Evolutionary conservation across 2,329 filamentous ascomycete species (phyloP).

Genomic region (Trichoderma semiorbis): DNA sequence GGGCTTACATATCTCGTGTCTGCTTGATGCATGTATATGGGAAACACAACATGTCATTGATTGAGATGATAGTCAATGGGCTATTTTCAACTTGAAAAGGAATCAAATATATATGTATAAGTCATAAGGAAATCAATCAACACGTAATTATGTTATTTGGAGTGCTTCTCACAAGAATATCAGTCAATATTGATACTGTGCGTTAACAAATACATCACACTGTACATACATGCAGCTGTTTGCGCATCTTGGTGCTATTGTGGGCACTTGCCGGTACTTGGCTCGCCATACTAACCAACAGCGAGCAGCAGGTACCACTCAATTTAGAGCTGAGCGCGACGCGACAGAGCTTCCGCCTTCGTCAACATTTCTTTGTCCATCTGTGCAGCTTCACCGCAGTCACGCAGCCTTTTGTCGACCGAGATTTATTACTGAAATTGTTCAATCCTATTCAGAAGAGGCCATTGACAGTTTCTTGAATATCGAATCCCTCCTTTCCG

Average conservation of each 20-base stretch:
- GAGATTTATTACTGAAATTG: neutral
- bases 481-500: neutral
- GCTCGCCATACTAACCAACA: neutral
- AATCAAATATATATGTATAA: no score
- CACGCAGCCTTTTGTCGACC: neutral
- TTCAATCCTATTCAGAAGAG: neutral
- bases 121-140: no score
- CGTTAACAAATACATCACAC: neutral
- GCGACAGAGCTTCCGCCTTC: neutral
- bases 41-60: no score
- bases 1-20: no score
- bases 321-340: neutral
- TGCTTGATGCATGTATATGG: no score
- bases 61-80: no score
- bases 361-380: neutral
- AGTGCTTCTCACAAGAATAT: no score
- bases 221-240: neutral
- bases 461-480: neutral
- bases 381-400: neutral
- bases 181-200: neutral
- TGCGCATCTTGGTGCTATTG: neutral
- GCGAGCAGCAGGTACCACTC: neutral
- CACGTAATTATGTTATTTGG: no score
- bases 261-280: neutral
- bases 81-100: no score